A percentile compares a stretch with the other conserved stretches of the same genome.
Conservation (phyloP, 164 flowering plant species). For the Aristolochia californica region DNA sequence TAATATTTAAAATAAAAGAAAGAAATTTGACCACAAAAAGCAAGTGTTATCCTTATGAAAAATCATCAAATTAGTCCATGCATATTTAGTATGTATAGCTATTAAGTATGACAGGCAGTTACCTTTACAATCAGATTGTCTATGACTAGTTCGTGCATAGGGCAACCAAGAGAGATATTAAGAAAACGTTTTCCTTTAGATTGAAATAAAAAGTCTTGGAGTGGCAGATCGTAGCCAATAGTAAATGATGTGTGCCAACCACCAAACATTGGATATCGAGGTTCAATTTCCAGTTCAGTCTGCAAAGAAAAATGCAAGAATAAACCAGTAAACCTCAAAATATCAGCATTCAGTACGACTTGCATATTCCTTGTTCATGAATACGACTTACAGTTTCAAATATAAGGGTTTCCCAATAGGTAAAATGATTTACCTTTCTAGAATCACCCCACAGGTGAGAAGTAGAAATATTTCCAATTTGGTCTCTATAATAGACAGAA, state of each 20-base stretch:
- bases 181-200: conserved; percentile 73
- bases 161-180: conserved; percentile 66
- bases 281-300: conserved; percentile 86
- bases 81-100: background rate
- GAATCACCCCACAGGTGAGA: conserved; percentile 67
- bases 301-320: conserved; percentile 22
- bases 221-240: conserved; percentile 92
- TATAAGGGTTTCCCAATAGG: background rate
- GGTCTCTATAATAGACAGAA: conserved; percentile 91
- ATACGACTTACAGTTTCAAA: background rate
- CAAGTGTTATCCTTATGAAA: too few species aligned
- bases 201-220: conserved; percentile 64
- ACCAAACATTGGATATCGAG: conserved; percentile 91
- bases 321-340: background rate
- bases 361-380: background rate
- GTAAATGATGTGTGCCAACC: conserved; percentile 95
- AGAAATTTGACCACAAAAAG: too few species aligned
- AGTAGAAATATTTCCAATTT: conserved; percentile 92
- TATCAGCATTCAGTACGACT: background rate
- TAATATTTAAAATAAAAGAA: too few species aligned
- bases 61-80: background rate
- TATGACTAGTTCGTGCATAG: conserved; percentile 56
- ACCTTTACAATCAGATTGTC: conserved; percentile 81
- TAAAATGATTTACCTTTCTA: conserved; percentile 45
- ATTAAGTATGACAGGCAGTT: conserved; percentile 7